Conservation (phyloP, 164 flowering plant species). For the Chloranthus sessilifolius region DNA sequence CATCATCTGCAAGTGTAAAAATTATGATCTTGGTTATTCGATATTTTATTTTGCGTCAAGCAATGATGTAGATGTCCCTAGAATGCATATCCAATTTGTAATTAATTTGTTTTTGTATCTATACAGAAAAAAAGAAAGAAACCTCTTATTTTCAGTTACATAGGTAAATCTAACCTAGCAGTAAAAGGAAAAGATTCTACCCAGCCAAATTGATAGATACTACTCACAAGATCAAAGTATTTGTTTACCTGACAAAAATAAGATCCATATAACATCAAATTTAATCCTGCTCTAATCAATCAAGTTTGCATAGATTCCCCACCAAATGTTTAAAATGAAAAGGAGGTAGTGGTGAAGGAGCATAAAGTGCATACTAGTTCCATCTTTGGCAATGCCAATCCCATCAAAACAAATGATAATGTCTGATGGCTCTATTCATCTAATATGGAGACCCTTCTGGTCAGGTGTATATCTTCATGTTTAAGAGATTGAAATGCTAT, state of each 20-base stretch:
- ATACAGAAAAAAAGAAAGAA: background rate
- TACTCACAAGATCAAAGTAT: slow-evolving; percentile 94
- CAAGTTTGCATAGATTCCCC: too few relatives aligned
- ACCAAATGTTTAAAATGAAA: too few relatives aligned
- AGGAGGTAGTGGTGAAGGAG: too few relatives aligned
- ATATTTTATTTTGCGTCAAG: background rate
- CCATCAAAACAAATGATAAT: too few relatives aligned
- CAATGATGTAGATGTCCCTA: background rate
- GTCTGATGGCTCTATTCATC: too few relatives aligned
- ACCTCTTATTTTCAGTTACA: background rate
- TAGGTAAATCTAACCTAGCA: slow-evolving; percentile 70
- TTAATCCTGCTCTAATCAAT: too few relatives aligned
- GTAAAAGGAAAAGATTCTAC: slow-evolving; percentile 99
- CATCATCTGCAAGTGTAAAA: slow-evolving; percentile 48
- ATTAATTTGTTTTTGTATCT: background rate
- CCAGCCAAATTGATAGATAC: slow-evolving; percentile 99
- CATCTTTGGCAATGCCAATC: too few relatives aligned
- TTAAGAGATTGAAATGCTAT: too few relatives aligned
- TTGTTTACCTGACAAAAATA: slow-evolving; percentile 99
- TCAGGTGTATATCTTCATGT: too few relatives aligned
- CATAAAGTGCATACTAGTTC: too few relatives aligned
- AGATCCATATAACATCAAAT: too few relatives aligned
- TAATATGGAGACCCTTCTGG: too few relatives aligned
- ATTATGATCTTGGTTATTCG: background rate
- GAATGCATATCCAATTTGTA: background rate